Base-by-base conservation (phyloP, 306 rosid genomes). In the Coriaria nepalensis region DNA sequence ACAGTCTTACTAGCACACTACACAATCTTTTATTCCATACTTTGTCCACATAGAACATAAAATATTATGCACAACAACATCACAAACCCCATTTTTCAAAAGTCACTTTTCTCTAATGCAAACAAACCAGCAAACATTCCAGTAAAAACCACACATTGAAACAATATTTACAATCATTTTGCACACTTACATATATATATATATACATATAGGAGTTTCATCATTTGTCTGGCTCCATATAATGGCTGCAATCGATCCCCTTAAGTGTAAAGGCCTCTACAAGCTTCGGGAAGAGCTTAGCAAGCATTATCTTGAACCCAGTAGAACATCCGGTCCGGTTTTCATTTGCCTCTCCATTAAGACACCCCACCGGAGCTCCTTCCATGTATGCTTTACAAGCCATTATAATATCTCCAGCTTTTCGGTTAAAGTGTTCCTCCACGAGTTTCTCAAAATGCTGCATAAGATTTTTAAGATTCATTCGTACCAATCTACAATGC, bases 281-380 rank as follows among this genome's bases (percentile, higher is more conserved):
- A 40, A 92, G 87, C 77, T 70, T 85, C 40, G 90, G 86, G 36
- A 81, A 54, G 70, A 92, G 90, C 65, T 92, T 85, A 40, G 78
- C 74, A 52, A 92, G 86, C 98, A 92, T 92, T 20, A 92, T 77
- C 46, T 79, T 85, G 58, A 92, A 92, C 10, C 98, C 98, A 0
- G 78, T 68, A 10, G 94, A 85, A 74, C 85, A 71, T 47, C 83
- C 94, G 60, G 59, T 63, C 35, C 50, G 57, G 50, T 54, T 62
- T 75, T 60, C 70, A n/a, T 65, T 33, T 61, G 76, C 41, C 42
- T 37, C 75, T 13, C 52, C 82, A 52, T 42, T 57, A 57, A 70
- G 75, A 71, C 70, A 65, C 6, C 93, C 95, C 35, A 85, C 56
- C 0, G 94, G 75, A 71, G 75, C 77, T 54, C 94, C 94, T 47